Evolutionary conservation across 352 stramenopile species (phyloP), one percentile per base, ranked within the genome.

Genomic region (Pythium apleroticum): DNA sequence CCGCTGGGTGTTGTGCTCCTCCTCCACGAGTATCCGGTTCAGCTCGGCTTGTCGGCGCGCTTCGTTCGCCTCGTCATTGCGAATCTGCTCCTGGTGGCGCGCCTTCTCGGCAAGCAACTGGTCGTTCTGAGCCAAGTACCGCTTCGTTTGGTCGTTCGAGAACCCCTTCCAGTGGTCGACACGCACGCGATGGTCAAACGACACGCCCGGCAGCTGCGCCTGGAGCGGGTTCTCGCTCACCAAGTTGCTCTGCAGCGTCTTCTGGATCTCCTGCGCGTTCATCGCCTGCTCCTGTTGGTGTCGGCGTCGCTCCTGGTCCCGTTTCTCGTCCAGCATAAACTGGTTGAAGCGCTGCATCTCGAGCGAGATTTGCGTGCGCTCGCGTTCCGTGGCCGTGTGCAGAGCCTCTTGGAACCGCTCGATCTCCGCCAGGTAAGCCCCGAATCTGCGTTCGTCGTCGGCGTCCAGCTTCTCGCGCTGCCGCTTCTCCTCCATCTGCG

Each of bases 121-220:
- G 50, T 93, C 78, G 56, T 93, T 91, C 31, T 76, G 75, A 3
- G 73, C 64, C 46, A 93, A 68, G 54, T 81, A 77, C 24, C 63
- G 68, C 45, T 72, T 77, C 0, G 79, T 89, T 65, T 91, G 76
- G n/a, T 80, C 65, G n/a, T 39, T 66, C 1, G 81, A 91, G 25
- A 91, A 77, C 0, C 84, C 84, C 59, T 93, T 93, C 82, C 82
- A 93, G 60, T 90, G 82, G 68, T 93, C 84, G 8, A 93, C 80
- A 33, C 84, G 81, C 24, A 93, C 82, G 8, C 84, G 80, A 19
- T 83, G 78, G 15, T 82, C 74, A 9, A 83, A 52, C 1, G 75
- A 46, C 15, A 74, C 66, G 17, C 66, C 72, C 8, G 75, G 74
- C 5, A 83, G 58, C 15, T 76, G 68, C 0, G 81, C 80, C 53